These are phyloP conservation scores for Solanum chacoense DNA, from an alignment of 305 asterid genomes.

Conservation along the genomic window DNA sequence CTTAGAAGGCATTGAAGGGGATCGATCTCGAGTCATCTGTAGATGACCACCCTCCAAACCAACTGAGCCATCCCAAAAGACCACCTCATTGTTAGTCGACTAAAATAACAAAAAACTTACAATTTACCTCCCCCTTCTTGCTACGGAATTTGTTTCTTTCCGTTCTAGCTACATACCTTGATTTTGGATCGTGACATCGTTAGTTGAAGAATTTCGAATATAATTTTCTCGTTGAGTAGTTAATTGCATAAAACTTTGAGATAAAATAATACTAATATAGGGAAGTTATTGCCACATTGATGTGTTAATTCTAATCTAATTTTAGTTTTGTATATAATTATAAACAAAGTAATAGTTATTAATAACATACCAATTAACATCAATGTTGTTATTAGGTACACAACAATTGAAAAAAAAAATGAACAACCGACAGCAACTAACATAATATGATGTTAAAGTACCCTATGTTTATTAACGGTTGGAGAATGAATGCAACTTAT, in stretches of 20 bases:
- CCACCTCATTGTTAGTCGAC: neutral
- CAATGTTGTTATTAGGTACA: neutral
- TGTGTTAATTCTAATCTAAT: neutral
- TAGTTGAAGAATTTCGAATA: neutral
- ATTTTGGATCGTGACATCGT: neutral
- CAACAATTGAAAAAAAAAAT: neutral
- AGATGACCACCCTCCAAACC: neutral
- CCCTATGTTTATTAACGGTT: constrained; percentile 11
- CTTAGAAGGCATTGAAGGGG: neutral
- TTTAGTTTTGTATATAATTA: neutral
- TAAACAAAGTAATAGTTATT: neutral
- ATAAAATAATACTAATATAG: neutral
- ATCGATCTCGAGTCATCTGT: neutral
- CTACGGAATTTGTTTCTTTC: neutral
- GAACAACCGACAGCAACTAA: constrained; percentile 26
- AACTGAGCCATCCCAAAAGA: neutral
- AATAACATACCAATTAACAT: neutral
- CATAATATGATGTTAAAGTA: constrained; percentile 14
- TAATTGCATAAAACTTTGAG: neutral
- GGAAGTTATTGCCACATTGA: neutral
- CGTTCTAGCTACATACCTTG: neutral
- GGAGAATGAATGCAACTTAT: constrained; percentile 16
- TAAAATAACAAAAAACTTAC: neutral
- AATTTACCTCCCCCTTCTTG: neutral
- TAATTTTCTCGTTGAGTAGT: neutral